These are phyloP conservation scores for Eimeria tenella DNA, from an alignment of 169 alveolate species.

Conservation along the genomic window DNA sequence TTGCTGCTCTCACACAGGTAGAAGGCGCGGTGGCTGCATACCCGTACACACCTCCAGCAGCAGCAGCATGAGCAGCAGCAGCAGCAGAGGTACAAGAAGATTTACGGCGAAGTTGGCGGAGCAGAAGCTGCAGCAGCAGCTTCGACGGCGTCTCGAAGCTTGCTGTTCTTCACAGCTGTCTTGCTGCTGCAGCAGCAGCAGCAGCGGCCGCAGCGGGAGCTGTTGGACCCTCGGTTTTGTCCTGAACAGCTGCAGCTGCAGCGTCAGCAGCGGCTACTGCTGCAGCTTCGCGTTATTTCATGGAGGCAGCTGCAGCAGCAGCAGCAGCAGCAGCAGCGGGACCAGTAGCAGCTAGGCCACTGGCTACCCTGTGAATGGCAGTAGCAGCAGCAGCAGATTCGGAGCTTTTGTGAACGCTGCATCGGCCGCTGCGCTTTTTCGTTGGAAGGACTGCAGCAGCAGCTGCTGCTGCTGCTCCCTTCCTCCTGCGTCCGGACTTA, in stretches of 20 bases:
- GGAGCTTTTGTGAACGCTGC: background rate
- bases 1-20: background rate
- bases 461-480: too few species aligned
- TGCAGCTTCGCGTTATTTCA: background rate
- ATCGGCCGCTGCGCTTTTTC: background rate
- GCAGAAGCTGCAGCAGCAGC: too few species aligned
- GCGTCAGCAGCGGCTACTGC: conserved; percentile 2
- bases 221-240: background rate
- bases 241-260: background rate
- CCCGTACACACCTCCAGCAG: too few species aligned
- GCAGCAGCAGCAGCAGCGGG: conserved; percentile 6
- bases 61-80: too few species aligned
- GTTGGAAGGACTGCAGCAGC: too few species aligned
- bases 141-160: background rate
- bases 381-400: background rate
- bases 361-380: background rate
- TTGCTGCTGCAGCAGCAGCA: background rate
- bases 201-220: background rate
- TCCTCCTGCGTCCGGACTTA: too few species aligned
- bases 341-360: background rate
- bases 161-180: background rate
- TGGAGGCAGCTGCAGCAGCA: conserved; percentile 30
- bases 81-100: too few species aligned
- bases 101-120: too few species aligned
- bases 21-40: too few species aligned